phyloP scores from a whole-genome alignment of 208 protist genomes.

The Trichomonas gallinae region DNA sequence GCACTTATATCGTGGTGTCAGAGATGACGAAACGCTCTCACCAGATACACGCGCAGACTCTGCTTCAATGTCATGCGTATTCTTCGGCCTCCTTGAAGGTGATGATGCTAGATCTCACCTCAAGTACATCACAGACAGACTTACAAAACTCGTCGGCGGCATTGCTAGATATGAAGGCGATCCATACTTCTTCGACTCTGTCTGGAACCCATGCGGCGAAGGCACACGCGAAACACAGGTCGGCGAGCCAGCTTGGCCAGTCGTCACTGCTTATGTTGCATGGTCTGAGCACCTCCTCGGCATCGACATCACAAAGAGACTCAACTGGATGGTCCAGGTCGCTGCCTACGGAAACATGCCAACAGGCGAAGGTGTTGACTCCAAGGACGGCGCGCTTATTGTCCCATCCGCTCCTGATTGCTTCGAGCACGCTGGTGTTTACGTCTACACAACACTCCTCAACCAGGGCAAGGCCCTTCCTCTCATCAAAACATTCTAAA shows the following conservation, averaged over 20 bases:
- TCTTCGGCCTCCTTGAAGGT: not conserved
- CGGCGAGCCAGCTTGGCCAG: not conserved
- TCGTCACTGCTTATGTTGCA: not conserved
- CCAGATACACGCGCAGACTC: not conserved
- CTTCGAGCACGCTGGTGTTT: not conserved
- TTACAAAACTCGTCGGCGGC: not conserved
- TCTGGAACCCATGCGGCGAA: not conserved
- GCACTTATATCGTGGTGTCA: not conserved
- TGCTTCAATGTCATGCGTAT: not conserved
- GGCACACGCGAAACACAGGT: not conserved
- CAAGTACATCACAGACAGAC: not conserved
- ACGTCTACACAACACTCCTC: not conserved
- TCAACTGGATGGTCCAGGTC: not conserved
- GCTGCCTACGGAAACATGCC: not conserved
- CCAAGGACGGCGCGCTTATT: not conserved
- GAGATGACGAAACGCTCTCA: not conserved
- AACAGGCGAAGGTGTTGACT: not conserved
- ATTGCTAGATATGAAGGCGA: not conserved
- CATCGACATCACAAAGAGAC: not conserved
- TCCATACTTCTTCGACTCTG: not conserved
- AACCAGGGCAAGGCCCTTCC: not conserved
- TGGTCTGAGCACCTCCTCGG: not conserved
- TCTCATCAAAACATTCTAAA: not conserved
- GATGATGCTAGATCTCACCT: not conserved
- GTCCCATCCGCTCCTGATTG: not conserved